phyloP scores from a whole-genome alignment of 2,329 filamentous ascomycete species.

The Fusarium bactridioides region DNA sequence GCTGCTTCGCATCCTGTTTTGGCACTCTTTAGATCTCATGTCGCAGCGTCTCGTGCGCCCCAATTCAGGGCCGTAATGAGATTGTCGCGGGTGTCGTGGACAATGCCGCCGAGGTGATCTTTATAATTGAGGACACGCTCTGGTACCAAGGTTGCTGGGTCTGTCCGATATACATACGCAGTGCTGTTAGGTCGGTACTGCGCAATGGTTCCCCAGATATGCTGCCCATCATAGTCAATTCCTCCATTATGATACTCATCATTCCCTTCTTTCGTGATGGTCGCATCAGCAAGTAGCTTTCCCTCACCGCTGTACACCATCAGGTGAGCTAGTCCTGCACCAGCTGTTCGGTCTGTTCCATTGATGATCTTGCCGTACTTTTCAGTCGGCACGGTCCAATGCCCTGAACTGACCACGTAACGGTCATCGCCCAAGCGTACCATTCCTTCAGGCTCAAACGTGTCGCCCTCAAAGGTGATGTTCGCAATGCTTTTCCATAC shows the following conservation, averaged over 20 bases:
- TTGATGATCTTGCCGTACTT: constrained; percentile 56
- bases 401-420: constrained; percentile 54
- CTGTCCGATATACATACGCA: constrained; percentile 51
- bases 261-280: constrained; percentile 48
- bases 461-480: constrained; percentile 53
- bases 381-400: constrained; percentile 51
- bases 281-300: constrained; percentile 53
- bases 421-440: constrained; percentile 53
- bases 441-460: constrained; percentile 59
- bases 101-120: constrained; percentile 58
- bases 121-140: constrained; percentile 46
- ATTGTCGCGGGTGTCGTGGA: constrained; percentile 49
- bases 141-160: constrained; percentile 48
- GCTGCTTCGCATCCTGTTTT: constrained; percentile 28
- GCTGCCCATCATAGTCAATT: constrained; percentile 57
- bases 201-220: constrained; percentile 56
- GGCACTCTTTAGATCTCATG: constrained; percentile 43
- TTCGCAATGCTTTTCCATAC: constrained; percentile 53
- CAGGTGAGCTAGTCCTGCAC: constrained; percentile 55
- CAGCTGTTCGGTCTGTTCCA: constrained; percentile 58
- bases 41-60: constrained; percentile 53
- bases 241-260: constrained; percentile 57
- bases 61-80: constrained; percentile 54
- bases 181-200: constrained; percentile 59
- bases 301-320: constrained; percentile 55